Evolutionary conservation across 805 yeast genomes (phyloP), one percentile per base, ranked within the genome.

Genomic region (Wickerhamomyces bovis): DNA sequence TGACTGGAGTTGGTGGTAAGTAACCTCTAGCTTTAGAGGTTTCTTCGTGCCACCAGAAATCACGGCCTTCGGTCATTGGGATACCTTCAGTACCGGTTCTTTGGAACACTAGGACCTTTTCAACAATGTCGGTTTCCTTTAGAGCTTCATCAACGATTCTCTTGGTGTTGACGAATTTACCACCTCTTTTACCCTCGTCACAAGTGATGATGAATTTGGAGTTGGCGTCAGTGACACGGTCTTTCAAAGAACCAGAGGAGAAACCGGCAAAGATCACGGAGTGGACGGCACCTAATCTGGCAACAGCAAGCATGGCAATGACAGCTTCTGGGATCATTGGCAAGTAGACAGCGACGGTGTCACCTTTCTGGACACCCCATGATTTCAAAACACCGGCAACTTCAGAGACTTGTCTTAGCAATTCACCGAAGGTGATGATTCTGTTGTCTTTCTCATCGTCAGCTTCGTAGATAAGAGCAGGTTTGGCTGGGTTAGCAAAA

Each of bases 281-380:
- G 69, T 92, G 99, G 45, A 92, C 73, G 30, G 99, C 99, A 65
- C 99, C 99, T 48, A 92, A 71, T 72, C 99, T 83, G 31, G 82
- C 86, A 62, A 89, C 83, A 41, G 99, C 99, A 62, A 92, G 75
- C 78, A 92, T 80, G n/a, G 99, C 85, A 47, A 94, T 80, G 51
- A 94, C 73, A 19, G 97, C 97, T 71, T 90, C 96, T 43, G 98
- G 95, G 51, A 90, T 90, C 99, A 94, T 92, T 62, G 99, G 99
- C 65, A 92, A 72, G 69, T 92, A 92, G 49, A 92, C 86, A 43
- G 97, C 98, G 48, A 92, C 98, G 23, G 95, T 86, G 64, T 92
- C 99, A 63, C 99, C 99, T 68, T 88, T 87, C 57, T 76, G 72
- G 56, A 92, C 92, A 47, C 99, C 99, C 78, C 89, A 81, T 48